Base-by-base conservation (phyloP, 2,329 filamentous ascomycete species). In the Drechslera avenae region DNA sequence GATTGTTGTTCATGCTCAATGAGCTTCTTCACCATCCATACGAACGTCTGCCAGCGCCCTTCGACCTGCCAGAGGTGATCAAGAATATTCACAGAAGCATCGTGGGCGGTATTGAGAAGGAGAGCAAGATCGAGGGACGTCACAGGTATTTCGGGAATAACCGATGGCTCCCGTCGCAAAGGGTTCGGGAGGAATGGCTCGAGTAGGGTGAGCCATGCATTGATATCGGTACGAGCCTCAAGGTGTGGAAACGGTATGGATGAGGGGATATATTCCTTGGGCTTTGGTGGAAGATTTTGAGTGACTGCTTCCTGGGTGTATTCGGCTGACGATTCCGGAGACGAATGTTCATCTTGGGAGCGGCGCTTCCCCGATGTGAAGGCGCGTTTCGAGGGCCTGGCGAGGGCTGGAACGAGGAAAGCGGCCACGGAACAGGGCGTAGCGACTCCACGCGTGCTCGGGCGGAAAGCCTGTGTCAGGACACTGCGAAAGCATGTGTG, bases 11-110 rank as follows among this genome's bases (percentile, higher is more conserved):
- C 64, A 16, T 68, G 59, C 36, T 78, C 75, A 1, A 74, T 62
- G 17, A 79, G 60, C 43, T 73, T 71, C 56, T 76, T 78, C 12
- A 75, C 69, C 19, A 79, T 67, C 78, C 78, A 80, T 12, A 78
- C 65, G 3, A 76, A 73, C 18, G 73, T 68, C 46, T 68, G 67
- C 77, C 78, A 80, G 34, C 76, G 69, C 14, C 69, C 66, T 53
- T 76, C 65, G 2, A 66, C 59, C 19, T 76, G 41, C 2, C 72
- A 77, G 2, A 80, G 52, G 46, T 77, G 56, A 43, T 60, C 64
- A 14, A 80, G 62, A 6, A 79, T 54, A 50, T 79, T 75, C 6
- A 74, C 47, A 2, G 60, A 57, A n/a, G 62, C 56, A 37, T 63
- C 54, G 39, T 71, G 67, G 5, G 68, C 63, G 5, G 54, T 62